These are phyloP conservation scores for Hyphodiscus hymeniophilus DNA, from an alignment of 495 filamentous ascomycete species.

Conservation along the genomic window DNA sequence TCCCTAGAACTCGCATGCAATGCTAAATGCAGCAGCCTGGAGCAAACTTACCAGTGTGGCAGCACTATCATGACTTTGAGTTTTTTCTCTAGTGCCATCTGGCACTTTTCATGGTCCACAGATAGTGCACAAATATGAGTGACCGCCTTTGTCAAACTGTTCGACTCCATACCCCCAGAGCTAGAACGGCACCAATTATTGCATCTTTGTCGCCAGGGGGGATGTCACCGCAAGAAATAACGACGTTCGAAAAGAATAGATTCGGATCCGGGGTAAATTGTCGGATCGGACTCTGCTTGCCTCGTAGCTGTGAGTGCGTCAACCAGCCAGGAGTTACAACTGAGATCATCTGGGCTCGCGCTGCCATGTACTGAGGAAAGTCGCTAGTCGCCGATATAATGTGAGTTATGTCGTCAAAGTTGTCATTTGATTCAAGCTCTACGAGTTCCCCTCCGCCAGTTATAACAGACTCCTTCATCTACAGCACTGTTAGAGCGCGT, in stretches of 20 bases:
- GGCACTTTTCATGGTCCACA: constrained; percentile 63
- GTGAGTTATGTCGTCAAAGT: constrained; percentile 60
- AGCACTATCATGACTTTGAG: constrained; percentile 75
- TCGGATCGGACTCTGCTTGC: constrained; percentile 65
- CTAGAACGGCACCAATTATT: constrained; percentile 81
- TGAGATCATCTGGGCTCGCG: constrained; percentile 65
- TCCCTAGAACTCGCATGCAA: too few species aligned
- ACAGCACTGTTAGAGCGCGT: constrained; percentile 9
- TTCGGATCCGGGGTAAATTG: constrained; percentile 85
- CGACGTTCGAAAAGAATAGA: constrained; percentile 79
- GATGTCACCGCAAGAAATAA: constrained; percentile 67
- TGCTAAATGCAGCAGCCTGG: too few species aligned
- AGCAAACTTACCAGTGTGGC: constrained; percentile 75
- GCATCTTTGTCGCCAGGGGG: constrained; percentile 86
- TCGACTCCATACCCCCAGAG: constrained; percentile 80
- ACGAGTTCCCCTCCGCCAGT: constrained; percentile 46
- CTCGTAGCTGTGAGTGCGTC: constrained; percentile 53
- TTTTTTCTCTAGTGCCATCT: constrained; percentile 50
- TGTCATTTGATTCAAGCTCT: constrained; percentile 33
- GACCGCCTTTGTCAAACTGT: constrained; percentile 56
- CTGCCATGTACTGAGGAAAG: constrained; percentile 71
- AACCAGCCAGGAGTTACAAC: constrained; percentile 84
- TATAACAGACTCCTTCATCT: constrained; percentile 26
- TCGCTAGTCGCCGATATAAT: constrained; percentile 79
- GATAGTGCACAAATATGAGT: constrained; percentile 88